These are phyloP conservation scores for Suillus fuscotomentosus DNA, from an alignment of 768 basidiomycete genomes.

Conservation along the genomic window DNA sequence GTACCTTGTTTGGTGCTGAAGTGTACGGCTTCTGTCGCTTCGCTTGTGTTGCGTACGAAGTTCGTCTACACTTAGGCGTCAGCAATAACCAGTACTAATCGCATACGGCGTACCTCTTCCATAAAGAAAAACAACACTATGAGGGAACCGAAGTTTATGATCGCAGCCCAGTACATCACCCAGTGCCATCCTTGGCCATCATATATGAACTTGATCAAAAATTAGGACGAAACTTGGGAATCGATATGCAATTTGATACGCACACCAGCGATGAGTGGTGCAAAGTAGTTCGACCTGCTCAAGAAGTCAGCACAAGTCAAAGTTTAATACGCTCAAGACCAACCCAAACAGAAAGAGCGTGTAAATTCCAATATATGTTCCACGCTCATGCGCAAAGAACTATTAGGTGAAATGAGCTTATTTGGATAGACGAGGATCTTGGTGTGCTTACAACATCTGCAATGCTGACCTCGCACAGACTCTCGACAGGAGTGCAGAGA, in stretches of 20 bases:
- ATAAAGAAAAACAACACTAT: slow-evolving; percentile 18
- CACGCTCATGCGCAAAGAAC: slow-evolving; percentile 22
- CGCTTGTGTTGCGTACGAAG: slow-evolving; percentile 15
- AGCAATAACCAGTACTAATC: not conserved
- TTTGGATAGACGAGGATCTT: not conserved
- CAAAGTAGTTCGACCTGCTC: slow-evolving; percentile 19
- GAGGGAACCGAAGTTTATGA: slow-evolving; percentile 17
- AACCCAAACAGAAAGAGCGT: slow-evolving; percentile 19
- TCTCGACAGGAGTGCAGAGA: slow-evolving; percentile 22
- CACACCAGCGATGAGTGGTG: slow-evolving; percentile 20
- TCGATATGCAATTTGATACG: not conserved
- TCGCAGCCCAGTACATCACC: slow-evolving; percentile 23
- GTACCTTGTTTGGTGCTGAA: not conserved
- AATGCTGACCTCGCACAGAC: slow-evolving; percentile 20
- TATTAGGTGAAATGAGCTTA: slow-evolving; percentile 1
- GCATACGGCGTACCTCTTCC: slow-evolving; percentile 16
- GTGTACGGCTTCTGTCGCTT: slow-evolving; percentile 13
- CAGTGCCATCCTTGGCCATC: slow-evolving; percentile 21
- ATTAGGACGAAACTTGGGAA: not conserved
- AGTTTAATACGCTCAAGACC: not conserved
- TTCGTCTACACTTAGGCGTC: slow-evolving; percentile 11
- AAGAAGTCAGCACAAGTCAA: not conserved
- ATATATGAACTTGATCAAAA: slow-evolving; percentile 14
- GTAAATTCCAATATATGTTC: slow-evolving; percentile 19
- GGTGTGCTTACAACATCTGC: slow-evolving; percentile 12